Evolutionary conservation across 2,329 filamentous ascomycete genomes (phyloP).

Genomic region (Colletotrichum siamense): DNA sequence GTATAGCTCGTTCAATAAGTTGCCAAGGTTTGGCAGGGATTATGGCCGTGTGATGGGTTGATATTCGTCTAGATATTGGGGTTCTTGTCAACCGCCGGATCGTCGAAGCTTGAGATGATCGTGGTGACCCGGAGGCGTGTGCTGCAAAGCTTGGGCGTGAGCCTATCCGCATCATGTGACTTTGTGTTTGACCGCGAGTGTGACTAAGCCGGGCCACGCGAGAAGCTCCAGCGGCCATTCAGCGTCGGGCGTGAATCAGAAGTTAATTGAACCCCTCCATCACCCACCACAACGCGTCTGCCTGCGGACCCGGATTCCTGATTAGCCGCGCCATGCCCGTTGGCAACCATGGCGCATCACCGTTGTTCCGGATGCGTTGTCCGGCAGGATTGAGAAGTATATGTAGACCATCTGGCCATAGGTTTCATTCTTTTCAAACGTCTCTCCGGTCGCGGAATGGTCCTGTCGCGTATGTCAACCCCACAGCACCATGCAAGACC

Average conservation of each 20-base stretch:
- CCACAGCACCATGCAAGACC: neutral
- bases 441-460: neutral
- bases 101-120: conserved; percentile 8
- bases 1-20: neutral
- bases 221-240: neutral
- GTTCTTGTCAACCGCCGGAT: neutral
- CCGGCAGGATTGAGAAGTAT: conserved; percentile 23
- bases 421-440: neutral
- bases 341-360: conserved; percentile 37
- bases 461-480: neutral
- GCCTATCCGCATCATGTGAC: neutral
- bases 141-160: conserved; percentile 1
- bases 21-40: neutral
- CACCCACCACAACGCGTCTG: conserved; percentile 31
- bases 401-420: neutral
- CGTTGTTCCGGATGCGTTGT: conserved; percentile 28
- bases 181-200: conserved; percentile 37
- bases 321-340: conserved; percentile 34
- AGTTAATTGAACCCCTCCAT: conserved; percentile 1
- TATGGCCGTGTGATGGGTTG: neutral
- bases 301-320: conserved; percentile 24
- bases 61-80: neutral
- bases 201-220: conserved; percentile 37
- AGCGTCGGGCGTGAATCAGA: neutral
- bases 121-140: neutral